phyloP scores from a whole-genome alignment of 345 rosid species.

The Corchorus olitorius region DNA sequence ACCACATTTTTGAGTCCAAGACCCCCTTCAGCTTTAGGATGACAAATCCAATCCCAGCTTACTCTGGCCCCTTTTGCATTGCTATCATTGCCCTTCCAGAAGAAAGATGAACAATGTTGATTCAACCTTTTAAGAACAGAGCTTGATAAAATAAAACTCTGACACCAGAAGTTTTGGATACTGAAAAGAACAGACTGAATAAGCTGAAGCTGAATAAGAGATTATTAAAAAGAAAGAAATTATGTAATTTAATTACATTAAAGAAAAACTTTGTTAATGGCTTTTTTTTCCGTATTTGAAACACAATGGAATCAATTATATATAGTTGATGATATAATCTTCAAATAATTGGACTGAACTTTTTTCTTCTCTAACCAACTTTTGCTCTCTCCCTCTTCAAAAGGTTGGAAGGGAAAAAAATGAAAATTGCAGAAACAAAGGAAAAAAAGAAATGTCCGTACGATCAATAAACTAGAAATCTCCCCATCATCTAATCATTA shows the following conservation, averaged over 20 bases:
- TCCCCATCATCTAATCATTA: conserved; percentile 11
- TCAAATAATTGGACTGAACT: conserved; percentile 6
- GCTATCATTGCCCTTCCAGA: too few relatives aligned
- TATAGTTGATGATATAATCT: not conserved
- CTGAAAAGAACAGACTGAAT: too few relatives aligned
- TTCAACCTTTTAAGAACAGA: too few relatives aligned
- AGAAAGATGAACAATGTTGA: too few relatives aligned
- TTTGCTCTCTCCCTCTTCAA: too few relatives aligned
- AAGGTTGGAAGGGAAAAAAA: not conserved
- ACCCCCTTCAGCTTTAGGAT: too few relatives aligned
- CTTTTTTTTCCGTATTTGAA: not conserved
- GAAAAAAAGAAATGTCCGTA: conserved; percentile 2
- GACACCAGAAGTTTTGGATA: too few relatives aligned
- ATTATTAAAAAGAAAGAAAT: not conserved
- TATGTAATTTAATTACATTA: not conserved
- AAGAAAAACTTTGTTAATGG: not conserved
- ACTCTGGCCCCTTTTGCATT: too few relatives aligned
- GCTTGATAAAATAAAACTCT: too few relatives aligned
- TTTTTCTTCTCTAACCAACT: not conserved
- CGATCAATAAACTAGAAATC: not conserved
- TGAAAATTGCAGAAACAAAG: not conserved
- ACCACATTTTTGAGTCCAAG: too few relatives aligned
- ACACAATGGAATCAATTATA: not conserved
- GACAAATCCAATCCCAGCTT: too few relatives aligned
- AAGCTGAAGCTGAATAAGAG: too few relatives aligned